Base-by-base conservation (phyloP, 2,329 filamentous ascomycete genomes). In the Neopestalotiopsis sp. region DNA sequence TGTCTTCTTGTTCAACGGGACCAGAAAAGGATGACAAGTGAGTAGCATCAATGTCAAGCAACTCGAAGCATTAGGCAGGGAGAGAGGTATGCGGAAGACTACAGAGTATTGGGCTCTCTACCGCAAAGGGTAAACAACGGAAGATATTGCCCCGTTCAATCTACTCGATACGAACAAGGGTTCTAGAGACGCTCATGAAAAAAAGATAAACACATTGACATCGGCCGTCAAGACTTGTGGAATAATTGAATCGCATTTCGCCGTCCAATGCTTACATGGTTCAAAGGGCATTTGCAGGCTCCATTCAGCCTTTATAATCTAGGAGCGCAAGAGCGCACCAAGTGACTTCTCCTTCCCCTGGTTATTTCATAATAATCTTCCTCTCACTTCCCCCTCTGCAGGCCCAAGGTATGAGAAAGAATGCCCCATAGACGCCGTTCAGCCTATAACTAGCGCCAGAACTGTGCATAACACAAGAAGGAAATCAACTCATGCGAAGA, bases 371-470 rank as follows among this genome's bases (percentile, higher is more conserved):
- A 20, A 10, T n/a, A n/a, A 60, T 12, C 32, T 30, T 34, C 28
- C 12, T 60, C 57, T 20, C 57, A 13, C 14, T 28, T 17, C 12
- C 24, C 57, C 20, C 28, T 34, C 57, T 28, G 28, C 57, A 34
- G 14, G 10, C 30, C 57, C 32, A n/a, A 6, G 30, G 24, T 34
- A 30, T 17, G 28, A 60, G 57, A 60, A 34, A 13, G 52, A 65
- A 49, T 34, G n/a, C 20, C 34, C 42, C 40, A 32, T 45, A 28
- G 34, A 65, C 62, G 62, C 62, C 62, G 60, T 28, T 28, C 30
- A 52, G 40, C 62, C 62, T 65, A 17, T 65, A 65, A 65, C 62
- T 65, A 65, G 62, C 62, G 62, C 62, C 62, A 24, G 13, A 30
- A 14, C n/a, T 34, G 62, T 52, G 62, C 34, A 40, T 17, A 12